A percentile compares a stretch with the other conserved stretches of the same genome.
Conservation (phyloP, 2,329 filamentous ascomycete genomes). For the Calonectria multiphialidica region DNA sequence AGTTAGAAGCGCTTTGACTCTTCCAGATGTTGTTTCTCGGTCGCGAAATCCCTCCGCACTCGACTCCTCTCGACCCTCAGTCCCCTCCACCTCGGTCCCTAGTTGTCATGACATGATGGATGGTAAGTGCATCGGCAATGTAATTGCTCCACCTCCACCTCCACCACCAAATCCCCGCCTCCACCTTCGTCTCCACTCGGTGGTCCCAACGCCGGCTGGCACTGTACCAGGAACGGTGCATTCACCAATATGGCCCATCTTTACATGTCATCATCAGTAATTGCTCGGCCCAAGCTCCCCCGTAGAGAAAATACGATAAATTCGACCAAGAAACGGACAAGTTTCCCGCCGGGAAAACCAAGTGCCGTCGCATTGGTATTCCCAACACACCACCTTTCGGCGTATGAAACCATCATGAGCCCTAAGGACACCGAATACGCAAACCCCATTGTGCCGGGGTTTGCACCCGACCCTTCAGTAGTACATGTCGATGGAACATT, state of each 20-base stretch:
- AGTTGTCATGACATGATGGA: constrained; percentile 7
- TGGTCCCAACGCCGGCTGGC: too few species aligned
- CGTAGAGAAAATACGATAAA: neutral
- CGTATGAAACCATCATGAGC: neutral
- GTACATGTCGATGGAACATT: constrained; percentile 55
- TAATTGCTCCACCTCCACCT: neutral
- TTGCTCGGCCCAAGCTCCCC: neutral
- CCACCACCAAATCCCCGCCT: neutral
- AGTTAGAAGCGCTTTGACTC: too few species aligned
- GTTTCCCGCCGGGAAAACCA: neutral
- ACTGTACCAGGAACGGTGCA: too few species aligned
- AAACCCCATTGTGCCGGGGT: constrained; percentile 62
- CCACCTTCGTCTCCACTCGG: neutral
- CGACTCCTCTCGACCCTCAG: neutral
- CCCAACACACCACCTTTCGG: neutral
- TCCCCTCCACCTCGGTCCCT: neutral
- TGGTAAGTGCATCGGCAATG: neutral
- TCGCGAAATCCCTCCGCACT: neutral
- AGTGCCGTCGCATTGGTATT: neutral
- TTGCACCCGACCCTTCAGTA: constrained; percentile 60
- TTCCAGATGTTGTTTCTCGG: neutral
- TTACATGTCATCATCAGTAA: neutral
- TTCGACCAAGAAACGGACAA: neutral
- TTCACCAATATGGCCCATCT: neutral
- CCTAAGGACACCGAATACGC: neutral